phyloP scores from a whole-genome alignment of 163 green algal genomes.

The Picocystis sp. region DNA sequence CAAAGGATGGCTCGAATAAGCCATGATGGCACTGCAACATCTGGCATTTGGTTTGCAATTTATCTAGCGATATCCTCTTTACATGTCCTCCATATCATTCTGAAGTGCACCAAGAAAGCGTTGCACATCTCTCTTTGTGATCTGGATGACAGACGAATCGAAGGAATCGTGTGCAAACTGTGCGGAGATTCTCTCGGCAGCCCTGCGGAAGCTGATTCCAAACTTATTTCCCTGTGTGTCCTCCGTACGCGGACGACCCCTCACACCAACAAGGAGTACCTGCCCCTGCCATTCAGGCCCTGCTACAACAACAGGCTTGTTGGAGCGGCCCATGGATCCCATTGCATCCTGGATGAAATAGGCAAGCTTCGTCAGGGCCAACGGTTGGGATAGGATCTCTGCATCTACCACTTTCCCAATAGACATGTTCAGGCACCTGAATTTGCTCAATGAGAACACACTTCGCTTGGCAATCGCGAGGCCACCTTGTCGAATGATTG shows the following conservation, averaged over 20 bases:
- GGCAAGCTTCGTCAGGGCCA: slow-evolving; percentile 11
- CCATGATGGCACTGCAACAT: no score
- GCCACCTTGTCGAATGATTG: slow-evolving; percentile 13
- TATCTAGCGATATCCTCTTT: no score
- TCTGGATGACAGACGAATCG: slow-evolving; percentile 5
- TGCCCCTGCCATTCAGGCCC: not conserved
- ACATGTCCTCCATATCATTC: slow-evolving; percentile 1
- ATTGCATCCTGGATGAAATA: slow-evolving; percentile 18
- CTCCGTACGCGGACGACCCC: not conserved
- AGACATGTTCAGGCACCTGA: slow-evolving; percentile 11
- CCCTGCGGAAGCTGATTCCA: slow-evolving; percentile 4
- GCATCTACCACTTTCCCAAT: slow-evolving; percentile 11
- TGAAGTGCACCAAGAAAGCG: slow-evolving; percentile 5
- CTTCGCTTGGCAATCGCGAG: slow-evolving; percentile 4
- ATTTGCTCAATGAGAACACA: slow-evolving; percentile 6
- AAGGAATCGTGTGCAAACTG: not conserved
- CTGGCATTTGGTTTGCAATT: no score
- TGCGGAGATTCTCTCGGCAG: not conserved
- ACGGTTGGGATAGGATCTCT: slow-evolving; percentile 9
- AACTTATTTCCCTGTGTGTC: slow-evolving; percentile 3
- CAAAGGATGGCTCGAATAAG: no score
- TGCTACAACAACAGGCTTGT: slow-evolving; percentile 7
- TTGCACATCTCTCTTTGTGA: slow-evolving; percentile 3
- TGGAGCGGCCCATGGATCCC: slow-evolving; percentile 1
- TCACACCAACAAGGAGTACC: slow-evolving; percentile 3